Evolutionary conservation across 306 rosid genomes (phyloP), one percentile per base, ranked within the genome.

Genomic region (Canavalia gladiata): DNA sequence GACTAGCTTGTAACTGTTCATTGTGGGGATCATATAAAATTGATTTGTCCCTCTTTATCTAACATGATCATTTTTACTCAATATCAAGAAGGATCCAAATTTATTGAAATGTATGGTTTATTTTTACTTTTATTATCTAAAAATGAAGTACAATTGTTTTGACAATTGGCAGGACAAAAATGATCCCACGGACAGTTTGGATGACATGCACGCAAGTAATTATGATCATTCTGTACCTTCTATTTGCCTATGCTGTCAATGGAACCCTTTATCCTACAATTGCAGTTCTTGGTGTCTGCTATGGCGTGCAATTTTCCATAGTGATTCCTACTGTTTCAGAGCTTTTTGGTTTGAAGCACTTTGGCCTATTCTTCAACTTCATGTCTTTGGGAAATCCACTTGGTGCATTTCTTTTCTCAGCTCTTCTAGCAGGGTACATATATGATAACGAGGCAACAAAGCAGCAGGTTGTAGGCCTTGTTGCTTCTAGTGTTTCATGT

Each of bases 261-360:
- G 94, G 93, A 57, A 87, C 94, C 18, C 90, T 93, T 42, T 88
- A 83, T 65, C 87, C 89, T 1, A 90, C 97, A 46, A 85, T 87
- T 54, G 93, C 90, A 50, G 47, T 90, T 31, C 92, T 93, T 12
- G 97, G 97, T 8, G 78, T 85, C 85, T 91, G 97, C 93, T 93
- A 84, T 3, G 97, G 97, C 29, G 90, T 84, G 13, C 97, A 93
- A 74, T 81, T 93, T 30, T 90, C 97, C 0, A 55, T 87, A 64
- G 84, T 93, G 97, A 85, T 93, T 75, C 97, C 97, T 4, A 91
- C 97, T 1, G 97, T 93, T 67, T 93, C 97, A 1, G 97, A 93
- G 83, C 90, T 93, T 57, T 93, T 93, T 60, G 97, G 97, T 4
- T 62, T 93, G 84, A 85, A 80, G 84, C 84, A 93, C 84, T 93